Base-by-base conservation (phyloP, 805 yeast genomes). In the Metschnikowia bowlesiae region DNA sequence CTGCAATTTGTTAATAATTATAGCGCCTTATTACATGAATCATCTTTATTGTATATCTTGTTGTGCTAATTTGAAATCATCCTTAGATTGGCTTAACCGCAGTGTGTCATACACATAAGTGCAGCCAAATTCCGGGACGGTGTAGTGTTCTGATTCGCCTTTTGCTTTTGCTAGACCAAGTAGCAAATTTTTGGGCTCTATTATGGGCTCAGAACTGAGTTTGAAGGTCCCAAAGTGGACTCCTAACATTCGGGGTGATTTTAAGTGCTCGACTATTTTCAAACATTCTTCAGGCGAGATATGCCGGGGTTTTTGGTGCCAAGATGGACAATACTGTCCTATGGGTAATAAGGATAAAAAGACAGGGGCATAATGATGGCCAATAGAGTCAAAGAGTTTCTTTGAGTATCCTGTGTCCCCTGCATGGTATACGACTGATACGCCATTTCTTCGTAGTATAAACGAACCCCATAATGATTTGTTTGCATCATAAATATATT, bases 211-310 rank as follows among this genome's bases (percentile, higher is more conserved):
- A 42, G 90, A 86, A 64, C 96, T 87, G 57, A 92, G 69, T 28
- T 89, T 83, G 68, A 90, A 92, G 0, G 98, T 92, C 0, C 98
- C 98, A 96, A 97, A 92, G 67, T 92, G 98, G 32, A 92, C 89
- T 1, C 98, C 98, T 46, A 86, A 79, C 68, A 88, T 80, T 53
- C 77, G 79, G 50, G 75, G 65, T 2, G 88, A 82, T 6, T 76
- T 69, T 50, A 89, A 60, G 54, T 85, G 87, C 13, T 75, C 62
- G 78, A 83, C 83, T 4, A 90, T 84, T 53, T 80, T 72, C 3
- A 87, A 54, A 9, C 91, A 83, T 60, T 92, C 98, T 36, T 69
- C 74, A 0, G 98, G 97, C 45, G 83, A 82, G 44, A 85, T 87
- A 63, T 92, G 98, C 58, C 96, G 79, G 4, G 97, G 92, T 51